Evolutionary conservation across 2,329 filamentous ascomycete species (phyloP), one percentile per base, ranked within the genome.

Genomic region (Juglanconis oblonga): DNA sequence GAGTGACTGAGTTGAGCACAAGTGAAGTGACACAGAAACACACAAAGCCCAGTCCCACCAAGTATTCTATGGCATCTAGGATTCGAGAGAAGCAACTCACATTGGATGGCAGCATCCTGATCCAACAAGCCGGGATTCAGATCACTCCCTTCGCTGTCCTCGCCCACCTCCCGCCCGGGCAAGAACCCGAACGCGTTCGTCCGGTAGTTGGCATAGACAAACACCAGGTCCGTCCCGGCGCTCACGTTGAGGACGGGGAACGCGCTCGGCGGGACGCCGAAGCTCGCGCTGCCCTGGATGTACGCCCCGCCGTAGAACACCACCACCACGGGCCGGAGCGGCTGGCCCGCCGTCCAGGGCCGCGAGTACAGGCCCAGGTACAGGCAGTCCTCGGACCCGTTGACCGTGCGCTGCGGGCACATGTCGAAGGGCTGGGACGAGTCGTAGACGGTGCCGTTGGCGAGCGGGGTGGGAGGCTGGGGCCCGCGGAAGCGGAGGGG

Each of bases 281-380:
- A 84, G 42, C 73, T 78, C 0, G 81, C 85, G 35, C 76, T 77
- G 7, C 85, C 86, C 67, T 83, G 73, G 54, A 87, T 82, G 71
- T 84, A 88, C 2, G 77, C 86, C 11, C 85, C 85, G 55, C 85
- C 85, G 67, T 84, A 86, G 67, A 85, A 87, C 3, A 79, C 79
- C 3, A 87, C 78, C 0, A 88, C 76, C 0, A 88, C 84, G 0
- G 85, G 85, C 3, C 81, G 75, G 3, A 79, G 75, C 1, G 79
- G 70, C n/a, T 75, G 67, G 1, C 68, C 67, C 1, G 57, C 29
- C 0, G 68, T 72, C 83, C 84, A 87, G 3, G 84, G 85, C 0
- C 84, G 78, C 4, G 81, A 79, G 70, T 85, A 87, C 0, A 88
- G 72, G 10, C 82, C 82, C 2, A 88, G 76, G 62, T 86, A 86